These are phyloP conservation scores for Rhizophora mangle DNA, from an alignment of 345 rosid genomes.

Conservation along the genomic window DNA sequence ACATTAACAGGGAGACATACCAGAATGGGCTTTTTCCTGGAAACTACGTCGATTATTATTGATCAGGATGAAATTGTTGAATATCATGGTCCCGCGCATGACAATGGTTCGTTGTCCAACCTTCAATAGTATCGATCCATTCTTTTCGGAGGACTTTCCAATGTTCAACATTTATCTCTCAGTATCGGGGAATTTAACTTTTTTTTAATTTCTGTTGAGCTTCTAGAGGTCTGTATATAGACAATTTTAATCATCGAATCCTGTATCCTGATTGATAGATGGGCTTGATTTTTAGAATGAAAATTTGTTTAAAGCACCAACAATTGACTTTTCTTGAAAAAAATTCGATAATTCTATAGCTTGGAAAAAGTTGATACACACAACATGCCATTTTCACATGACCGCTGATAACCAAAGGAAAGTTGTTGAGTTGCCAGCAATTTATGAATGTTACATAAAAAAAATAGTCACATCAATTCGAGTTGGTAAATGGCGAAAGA, in stretches of 20 bases:
- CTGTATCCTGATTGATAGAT: neutral
- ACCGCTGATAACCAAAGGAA: neutral
- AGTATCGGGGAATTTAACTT: slow-evolving; percentile 14
- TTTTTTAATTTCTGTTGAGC: slow-evolving; percentile 11
- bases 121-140: slow-evolving; percentile 8
- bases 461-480: slow-evolving; percentile 28
- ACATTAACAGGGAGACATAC: slow-evolving; percentile 11
- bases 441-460: slow-evolving; percentile 16
- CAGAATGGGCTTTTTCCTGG: slow-evolving; percentile 23
- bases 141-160: slow-evolving; percentile 30
- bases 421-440: slow-evolving; percentile 15
- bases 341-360: neutral
- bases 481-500: neutral
- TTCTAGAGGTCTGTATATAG: slow-evolving; percentile 46
- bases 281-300: neutral
- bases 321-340: too few relatives aligned
- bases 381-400: neutral
- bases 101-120: slow-evolving; percentile 1
- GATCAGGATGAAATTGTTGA: slow-evolving; percentile 5
- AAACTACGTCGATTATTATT: slow-evolving; percentile 17
- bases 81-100: neutral
- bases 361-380: neutral
- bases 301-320: neutral
- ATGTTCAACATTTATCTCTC: slow-evolving; percentile 1
- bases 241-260: slow-evolving; percentile 25